Base-by-base conservation (phyloP, 192 early-diverging fungal genomes). In the Phycomyces nitens region DNA sequence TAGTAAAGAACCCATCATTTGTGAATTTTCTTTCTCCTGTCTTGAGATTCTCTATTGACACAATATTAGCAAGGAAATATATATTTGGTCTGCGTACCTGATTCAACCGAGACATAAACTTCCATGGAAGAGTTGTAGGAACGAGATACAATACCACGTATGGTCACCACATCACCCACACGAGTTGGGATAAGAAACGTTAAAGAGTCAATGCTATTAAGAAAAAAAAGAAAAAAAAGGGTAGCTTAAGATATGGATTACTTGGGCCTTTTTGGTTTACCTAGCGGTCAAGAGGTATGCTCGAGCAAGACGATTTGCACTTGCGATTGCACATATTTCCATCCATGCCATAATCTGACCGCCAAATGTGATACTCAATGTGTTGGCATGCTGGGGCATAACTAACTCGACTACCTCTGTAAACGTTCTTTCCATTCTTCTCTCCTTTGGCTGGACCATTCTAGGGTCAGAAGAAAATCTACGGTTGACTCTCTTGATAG, bases 321-420 rank as follows among this genome's bases (percentile, higher is more conserved):
- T 81, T n/a, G 84, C 74, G 5, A 83, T 60, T 4, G 80, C 73
- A 65, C 86, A 83, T 18, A 68, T 76, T 62, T 88, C 87, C 87
- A 88, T 88, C 84, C 84, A 88, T 44, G 81, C 68, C 76, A 88
- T 88, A 44, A 88, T 88, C 55, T 86, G 82, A 20, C 87, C 87
- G 57, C 87, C 87, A 78, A 88, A 88, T 5, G 86, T 88, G 47
- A 88, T 88, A 43, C 71, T 57, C 12, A 86, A 64, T 0, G 79
- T 79, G 49, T 90, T 90, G 15, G 85, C 87, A 62, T 91, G 89
- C 38, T 90, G 86, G 10, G 88, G 88, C 70, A 90, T 75, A 5
- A 90, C 87, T 54, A 87, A 62, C 43, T 90, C 79, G 0, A 84
- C 83, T 5, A 83, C 74, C 61, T 90, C 86, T 8, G 85, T 73